Base-by-base conservation (phyloP, 352 stramenopile species). In the Pythium volutum region DNA sequence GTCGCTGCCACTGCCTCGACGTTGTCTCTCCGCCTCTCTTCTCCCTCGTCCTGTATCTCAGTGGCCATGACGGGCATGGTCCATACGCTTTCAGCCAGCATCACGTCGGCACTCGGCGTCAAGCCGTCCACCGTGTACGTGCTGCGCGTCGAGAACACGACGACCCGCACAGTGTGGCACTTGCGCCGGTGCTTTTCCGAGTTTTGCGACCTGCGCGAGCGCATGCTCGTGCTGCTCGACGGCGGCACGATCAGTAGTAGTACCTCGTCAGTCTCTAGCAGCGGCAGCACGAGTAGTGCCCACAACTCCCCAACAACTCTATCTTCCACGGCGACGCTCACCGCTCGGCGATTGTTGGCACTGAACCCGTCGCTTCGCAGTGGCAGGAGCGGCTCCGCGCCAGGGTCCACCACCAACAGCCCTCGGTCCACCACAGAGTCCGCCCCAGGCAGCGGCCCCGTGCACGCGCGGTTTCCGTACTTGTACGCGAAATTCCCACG, bases 101-200 rank as follows among this genome's bases (percentile, higher is more conserved):
- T 91, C 59, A 87, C 76, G 39, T 89, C 80, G 26, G 81, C 80
- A 15, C 61, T 90, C 26, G 81, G 76, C 10, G 71, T 89, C 45
- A 88, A 88, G 58, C 79, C 80, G 43, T 92, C 82, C 9, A 92
- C 82, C 0, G 71, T 92, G 25, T 92, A 92, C 71, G 77, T 89
- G 20, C 49, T 92, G 26, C 70, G 74, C 14, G 72, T 90, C 27
- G 77, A 87, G 48, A 81, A 87, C 65, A 59, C 56, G 20, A 61
- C 72, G 46, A 80, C 58, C 10, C 55, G 58, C 29, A 50, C 73
- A 42, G 74, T 69, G 50, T 91, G 82, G 82, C 79, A 88, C 59
- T 57, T 89, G 26, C 78, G 76, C 36, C 78, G 82, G 15, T 89
- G 80, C 59, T 91, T 91, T 53, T 79, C 78, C 25, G 82, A 91